phyloP scores from a whole-genome alignment of 78 protist species.

The Dictyostelium purpureum region DNA sequence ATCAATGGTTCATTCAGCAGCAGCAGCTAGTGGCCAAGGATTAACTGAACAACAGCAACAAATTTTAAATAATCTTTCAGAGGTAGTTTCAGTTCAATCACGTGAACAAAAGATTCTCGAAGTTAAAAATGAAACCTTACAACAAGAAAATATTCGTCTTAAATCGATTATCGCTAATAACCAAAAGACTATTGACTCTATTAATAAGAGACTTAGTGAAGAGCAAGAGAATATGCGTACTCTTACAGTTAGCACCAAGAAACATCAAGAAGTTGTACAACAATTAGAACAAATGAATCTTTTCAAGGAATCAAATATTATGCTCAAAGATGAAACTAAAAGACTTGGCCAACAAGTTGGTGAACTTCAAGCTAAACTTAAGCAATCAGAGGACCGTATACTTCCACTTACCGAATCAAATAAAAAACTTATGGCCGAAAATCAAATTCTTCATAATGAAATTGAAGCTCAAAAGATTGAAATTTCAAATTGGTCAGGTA shows the following conservation, averaged over 20 bases:
- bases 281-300: slow-evolving; percentile 77
- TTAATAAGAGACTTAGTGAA: background rate
- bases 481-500: slow-evolving; percentile 32
- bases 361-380: background rate
- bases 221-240: slow-evolving; percentile 55
- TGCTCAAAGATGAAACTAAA: slow-evolving; percentile 61
- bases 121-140: slow-evolving; percentile 34
- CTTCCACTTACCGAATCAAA: slow-evolving; percentile 15
- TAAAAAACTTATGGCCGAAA: background rate
- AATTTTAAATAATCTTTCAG: background rate
- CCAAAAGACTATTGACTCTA: slow-evolving; percentile 42
- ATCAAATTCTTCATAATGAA: slow-evolving; percentile 39
- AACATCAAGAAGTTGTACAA: slow-evolving; percentile 54
- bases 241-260: slow-evolving; percentile 23
- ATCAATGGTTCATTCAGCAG: background rate
- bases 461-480: slow-evolving; percentile 50
- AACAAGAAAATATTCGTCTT: slow-evolving; percentile 49
- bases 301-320: slow-evolving; percentile 51
- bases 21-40: background rate
- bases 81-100: slow-evolving; percentile 35
- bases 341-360: background rate
- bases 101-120: slow-evolving; percentile 73
- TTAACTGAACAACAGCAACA: background rate
- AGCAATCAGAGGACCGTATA: slow-evolving; percentile 15
- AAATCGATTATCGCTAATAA: background rate